These are phyloP conservation scores for Penicillium psychrofluorescens DNA, from an alignment of 495 filamentous ascomycete genomes.

Conservation along the genomic window DNA sequence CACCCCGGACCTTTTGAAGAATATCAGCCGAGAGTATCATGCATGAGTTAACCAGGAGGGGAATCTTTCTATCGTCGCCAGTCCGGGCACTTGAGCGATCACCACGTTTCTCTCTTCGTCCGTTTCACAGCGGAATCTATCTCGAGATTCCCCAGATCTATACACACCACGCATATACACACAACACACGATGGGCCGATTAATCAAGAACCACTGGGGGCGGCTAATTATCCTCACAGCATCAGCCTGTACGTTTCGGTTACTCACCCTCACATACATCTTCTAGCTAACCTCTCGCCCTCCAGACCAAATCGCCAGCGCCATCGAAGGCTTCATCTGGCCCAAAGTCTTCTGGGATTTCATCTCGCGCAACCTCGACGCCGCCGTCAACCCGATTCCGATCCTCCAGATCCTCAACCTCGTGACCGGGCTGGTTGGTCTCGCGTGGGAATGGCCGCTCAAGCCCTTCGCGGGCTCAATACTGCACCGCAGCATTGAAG, in stretches of 20 bases:
- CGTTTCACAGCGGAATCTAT: constrained; percentile 2
- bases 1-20: constrained; percentile 9
- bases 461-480: constrained; percentile 52
- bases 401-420: constrained; percentile 90
- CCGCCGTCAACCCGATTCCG: constrained; percentile 79
- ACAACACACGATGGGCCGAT: constrained; percentile 70
- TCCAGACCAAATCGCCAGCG: constrained; percentile 78
- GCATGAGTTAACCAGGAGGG: background rate
- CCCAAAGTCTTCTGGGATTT: constrained; percentile 99
- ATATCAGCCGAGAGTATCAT: constrained; percentile 4
- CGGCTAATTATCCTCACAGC: constrained; percentile 85
- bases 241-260: constrained; percentile 59
- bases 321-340: constrained; percentile 90
- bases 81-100: too few relatives aligned
- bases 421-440: constrained; percentile 71
- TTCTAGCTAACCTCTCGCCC: constrained; percentile 20
- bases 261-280: background rate
- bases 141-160: constrained; percentile 11
- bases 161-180: background rate
- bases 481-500: constrained; percentile 82
- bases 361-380: constrained; percentile 82
- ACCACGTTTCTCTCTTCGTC: background rate
- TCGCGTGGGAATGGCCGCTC: constrained; percentile 92
- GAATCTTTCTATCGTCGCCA: constrained; percentile 1
- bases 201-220: constrained; percentile 99